A percentile compares a stretch with the other conserved stretches of the same genome.
phyloP scores from a whole-genome alignment of 2,329 filamentous ascomycete species.

The Claviceps maximensis region DNA sequence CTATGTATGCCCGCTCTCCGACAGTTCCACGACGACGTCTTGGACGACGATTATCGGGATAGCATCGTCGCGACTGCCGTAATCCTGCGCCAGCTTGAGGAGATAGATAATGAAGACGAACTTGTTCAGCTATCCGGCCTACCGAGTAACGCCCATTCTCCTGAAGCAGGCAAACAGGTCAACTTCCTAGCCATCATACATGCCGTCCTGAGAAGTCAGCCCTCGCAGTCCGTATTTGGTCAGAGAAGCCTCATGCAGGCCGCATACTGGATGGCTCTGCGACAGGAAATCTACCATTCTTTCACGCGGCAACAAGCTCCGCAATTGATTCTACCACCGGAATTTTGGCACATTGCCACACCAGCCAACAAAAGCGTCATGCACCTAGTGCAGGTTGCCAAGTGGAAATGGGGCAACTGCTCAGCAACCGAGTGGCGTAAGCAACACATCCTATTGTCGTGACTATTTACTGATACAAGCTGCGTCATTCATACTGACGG shows the following conservation, averaged over 20 bases:
- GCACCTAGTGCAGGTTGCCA: slow-evolving; percentile 27
- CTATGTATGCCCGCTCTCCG: slow-evolving; percentile 26
- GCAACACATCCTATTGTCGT: slow-evolving; percentile 6
- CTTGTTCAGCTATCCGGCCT: background rate
- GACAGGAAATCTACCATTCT: slow-evolving; percentile 28
- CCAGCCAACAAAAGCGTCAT: slow-evolving; percentile 27
- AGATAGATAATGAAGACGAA: slow-evolving; percentile 27
- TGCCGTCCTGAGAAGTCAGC: slow-evolving; percentile 23
- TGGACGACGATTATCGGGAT: slow-evolving; percentile 25
- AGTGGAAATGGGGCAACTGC: slow-evolving; percentile 27
- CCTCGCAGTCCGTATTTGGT: slow-evolving; percentile 23
- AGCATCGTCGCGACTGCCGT: slow-evolving; percentile 28
- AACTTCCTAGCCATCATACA: slow-evolving; percentile 29
- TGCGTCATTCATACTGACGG: background rate
- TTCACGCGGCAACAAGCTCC: slow-evolving; percentile 25
- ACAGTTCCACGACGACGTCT: slow-evolving; percentile 21
- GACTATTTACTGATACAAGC: background rate
- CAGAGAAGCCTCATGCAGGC: slow-evolving; percentile 24
- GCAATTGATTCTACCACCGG: slow-evolving; percentile 22
- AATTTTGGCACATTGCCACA: slow-evolving; percentile 21
- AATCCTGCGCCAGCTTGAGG: slow-evolving; percentile 26
- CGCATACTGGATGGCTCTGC: slow-evolving; percentile 28
- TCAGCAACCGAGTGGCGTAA: slow-evolving; percentile 24
- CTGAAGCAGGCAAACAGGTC: slow-evolving; percentile 11
- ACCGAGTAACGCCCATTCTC: background rate